Evolutionary conservation across 2,329 filamentous ascomycete genomes (phyloP).

Genomic region (Fonsecaea multimorphosa): DNA sequence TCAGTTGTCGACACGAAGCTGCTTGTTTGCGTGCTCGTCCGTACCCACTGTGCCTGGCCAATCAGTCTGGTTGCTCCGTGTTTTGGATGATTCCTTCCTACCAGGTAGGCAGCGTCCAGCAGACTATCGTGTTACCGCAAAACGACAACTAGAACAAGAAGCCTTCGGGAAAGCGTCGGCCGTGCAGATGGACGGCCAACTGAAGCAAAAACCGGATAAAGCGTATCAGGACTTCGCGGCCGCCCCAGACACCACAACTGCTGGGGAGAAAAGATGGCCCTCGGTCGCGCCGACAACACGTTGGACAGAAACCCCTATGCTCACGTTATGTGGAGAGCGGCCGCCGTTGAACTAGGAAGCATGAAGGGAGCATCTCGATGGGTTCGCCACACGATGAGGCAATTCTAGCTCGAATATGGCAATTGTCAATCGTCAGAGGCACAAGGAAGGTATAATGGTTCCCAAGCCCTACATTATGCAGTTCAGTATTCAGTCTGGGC

Average conservation of each 20-base stretch:
- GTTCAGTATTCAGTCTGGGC: not conserved
- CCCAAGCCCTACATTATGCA: not conserved
- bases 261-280: not conserved
- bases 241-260: no score
- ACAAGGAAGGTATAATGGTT: not conserved
- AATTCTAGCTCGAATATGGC: conserved; percentile 18
- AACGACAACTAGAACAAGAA: not conserved
- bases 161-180: not conserved
- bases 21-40: conserved; percentile 1
- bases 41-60: not conserved
- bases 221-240: not conserved
- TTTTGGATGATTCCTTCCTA: not conserved
- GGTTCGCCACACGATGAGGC: conserved; percentile 22
- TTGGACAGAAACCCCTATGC: not conserved
- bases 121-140: not conserved
- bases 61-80: not conserved
- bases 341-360: not conserved
- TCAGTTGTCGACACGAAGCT: conserved; percentile 1
- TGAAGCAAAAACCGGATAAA: not conserved
- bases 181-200: not conserved
- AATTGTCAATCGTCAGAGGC: not conserved
- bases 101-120: no score
- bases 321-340: not conserved
- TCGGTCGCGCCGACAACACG: not conserved
- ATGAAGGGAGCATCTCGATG: not conserved